Base-by-base conservation (phyloP, 352 stramenopile species). In the Elongisporangium senticosum region DNA sequence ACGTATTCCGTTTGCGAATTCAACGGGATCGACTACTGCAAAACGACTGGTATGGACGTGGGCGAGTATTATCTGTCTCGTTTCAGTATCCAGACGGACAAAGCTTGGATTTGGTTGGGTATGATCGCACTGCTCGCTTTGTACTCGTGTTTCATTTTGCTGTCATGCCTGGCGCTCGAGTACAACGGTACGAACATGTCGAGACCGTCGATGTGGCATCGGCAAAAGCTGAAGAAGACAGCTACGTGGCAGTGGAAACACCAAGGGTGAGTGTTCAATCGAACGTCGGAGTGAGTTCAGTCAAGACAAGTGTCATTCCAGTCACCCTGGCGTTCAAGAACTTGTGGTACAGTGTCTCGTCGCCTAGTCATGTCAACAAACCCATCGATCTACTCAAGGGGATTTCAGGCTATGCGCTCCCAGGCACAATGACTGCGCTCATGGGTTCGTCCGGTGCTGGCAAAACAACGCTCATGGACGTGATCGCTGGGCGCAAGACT, bases 401-500 rank as follows among this genome's bases (percentile, higher is more conserved):
- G 14, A 61, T 96, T 26, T 79, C 54, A 26, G 89, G 88, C 14
- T 73, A 65, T 21, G 71, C 73, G 3, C 23, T 66, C 3, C 79
- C 79, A 2, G 79, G 81, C 2, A 71, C 58, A 47, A 83, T 90
- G 59, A 77, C 72, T n/a, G 77, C 79, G 5, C 59, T 90, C 14
- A 87, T 89, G 73, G 80, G 80, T 15, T 60, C 74, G 0, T 72
- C 67, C 4, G 82, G 83, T 43, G 79, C 85, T 28, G 89, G 91
- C 1, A 97, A 98, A 63, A 97, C 90, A 13, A 98, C 93, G 0
- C 69, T 98, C 14, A 87, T 97, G 62, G 89, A 98, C 69, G 89
- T 98, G 3, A 89, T 98, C 53, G 87, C 92, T 23, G 67, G 93
- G 40, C 73, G 91, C 50, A 98, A 98, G 66, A 91, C 75, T 19